Conservation (phyloP, 2,329 filamentous ascomycete species). For the Aspergillus cejpii region DNA sequence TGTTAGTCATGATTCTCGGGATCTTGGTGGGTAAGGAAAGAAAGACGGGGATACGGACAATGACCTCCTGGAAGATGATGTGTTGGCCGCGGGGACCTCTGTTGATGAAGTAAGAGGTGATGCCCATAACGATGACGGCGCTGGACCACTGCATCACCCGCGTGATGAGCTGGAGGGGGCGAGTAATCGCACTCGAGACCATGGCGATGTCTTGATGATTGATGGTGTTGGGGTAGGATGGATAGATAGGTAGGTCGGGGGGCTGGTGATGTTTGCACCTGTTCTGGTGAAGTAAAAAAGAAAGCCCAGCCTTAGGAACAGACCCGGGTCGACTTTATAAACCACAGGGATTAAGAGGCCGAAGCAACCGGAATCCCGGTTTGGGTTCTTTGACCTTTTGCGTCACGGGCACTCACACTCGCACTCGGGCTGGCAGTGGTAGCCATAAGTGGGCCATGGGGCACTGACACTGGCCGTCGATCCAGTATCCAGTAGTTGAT, state of each 20-base stretch:
- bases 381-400: neutral
- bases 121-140: constrained; percentile 39
- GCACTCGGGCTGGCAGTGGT: constrained; percentile 2
- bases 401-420: neutral
- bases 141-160: constrained; percentile 35
- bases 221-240: neutral
- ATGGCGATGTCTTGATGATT: constrained; percentile 10
- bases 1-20: constrained; percentile 6
- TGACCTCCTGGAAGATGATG: constrained; percentile 37
- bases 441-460: too few relatives aligned
- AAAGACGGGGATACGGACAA: constrained; percentile 29
- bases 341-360: neutral
- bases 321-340: neutral
- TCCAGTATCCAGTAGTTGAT: too few relatives aligned
- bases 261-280: too few relatives aligned
- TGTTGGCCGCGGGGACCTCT: constrained; percentile 28
- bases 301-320: neutral
- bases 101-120: constrained; percentile 37
- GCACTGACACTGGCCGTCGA: too few relatives aligned
- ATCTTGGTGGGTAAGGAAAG: neutral
- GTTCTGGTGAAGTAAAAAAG: too few relatives aligned
- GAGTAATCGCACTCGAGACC: constrained; percentile 22
- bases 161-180: constrained; percentile 28
- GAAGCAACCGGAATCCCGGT: constrained; percentile 5
- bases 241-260: neutral